Evolutionary conservation across 139 green algal species (phyloP).

Genomic region (Closterium sp.): DNA sequence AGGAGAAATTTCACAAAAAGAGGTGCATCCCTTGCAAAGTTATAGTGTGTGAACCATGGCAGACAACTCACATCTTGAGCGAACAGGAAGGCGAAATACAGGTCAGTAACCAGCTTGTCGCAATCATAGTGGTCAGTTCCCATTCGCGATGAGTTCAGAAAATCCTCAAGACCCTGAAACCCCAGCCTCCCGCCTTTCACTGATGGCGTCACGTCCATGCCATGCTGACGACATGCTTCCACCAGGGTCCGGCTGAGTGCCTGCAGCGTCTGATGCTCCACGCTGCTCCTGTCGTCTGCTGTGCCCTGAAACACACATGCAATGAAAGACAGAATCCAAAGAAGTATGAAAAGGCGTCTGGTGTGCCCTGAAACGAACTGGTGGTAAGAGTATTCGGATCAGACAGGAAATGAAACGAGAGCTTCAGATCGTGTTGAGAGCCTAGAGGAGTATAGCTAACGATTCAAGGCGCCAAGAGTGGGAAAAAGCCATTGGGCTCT

Average conservation of each 20-base stretch:
- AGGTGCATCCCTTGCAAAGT: no score
- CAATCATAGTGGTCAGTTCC: slow-evolving; percentile 43
- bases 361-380: no score
- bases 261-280: not conserved
- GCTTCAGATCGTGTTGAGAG: not conserved
- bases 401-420: not conserved
- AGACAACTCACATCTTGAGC: not conserved
- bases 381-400: not conserved
- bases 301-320: not conserved
- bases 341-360: no score
- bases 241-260: not conserved
- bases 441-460: not conserved
- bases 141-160: slow-evolving; percentile 26
- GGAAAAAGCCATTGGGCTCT: not conserved
- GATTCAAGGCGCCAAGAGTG: not conserved
- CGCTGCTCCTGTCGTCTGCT: not conserved
- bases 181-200: not conserved
- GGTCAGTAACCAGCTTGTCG: slow-evolving; percentile 24
- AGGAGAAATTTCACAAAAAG: not conserved
- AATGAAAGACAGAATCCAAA: no score
- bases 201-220: not conserved
- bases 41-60: not conserved
- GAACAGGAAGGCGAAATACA: slow-evolving; percentile 34
- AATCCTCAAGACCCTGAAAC: slow-evolving; percentile 3
- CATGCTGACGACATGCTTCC: not conserved